Evolutionary conservation across 306 rosid genomes (phyloP), one percentile per base, ranked within the genome.

Genomic region (Notholithocarpus densiflorus): DNA sequence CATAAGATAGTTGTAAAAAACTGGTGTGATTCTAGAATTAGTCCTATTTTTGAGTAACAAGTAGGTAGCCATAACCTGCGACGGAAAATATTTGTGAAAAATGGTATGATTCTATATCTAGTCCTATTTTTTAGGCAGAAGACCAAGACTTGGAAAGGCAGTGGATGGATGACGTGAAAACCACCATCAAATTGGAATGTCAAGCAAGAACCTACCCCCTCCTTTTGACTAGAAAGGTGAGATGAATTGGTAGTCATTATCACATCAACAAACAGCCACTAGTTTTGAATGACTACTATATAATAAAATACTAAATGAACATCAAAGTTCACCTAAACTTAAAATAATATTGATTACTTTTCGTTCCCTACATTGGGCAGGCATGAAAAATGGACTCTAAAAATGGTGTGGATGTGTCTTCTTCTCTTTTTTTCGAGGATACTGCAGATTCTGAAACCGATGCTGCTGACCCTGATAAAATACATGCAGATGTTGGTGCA

Each of bases 391-490:
- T 88, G 89, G 75, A 71, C 60, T 56, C 75, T 68, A 68, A 43
- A 6, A 79, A 77, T 74, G 57, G 68, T 6, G 56, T 74, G 75
- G 88, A 87, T 79, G 56, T 79, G 26, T 81, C 90, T 59, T 74
- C 84, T 23, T 81, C 70, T 78, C 80, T 87, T 59, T 80, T 87
- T 32, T 69, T 83, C 19, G 90, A 89, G 56, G 81, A 83, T 13
- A 83, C 82, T 62, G 93, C 89, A 66, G 90, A 87, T 81, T 89
- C 92, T 79, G 89, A 89, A 68, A 87, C 82, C 56, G 87, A 86
- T 61, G 61, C 72, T 69, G 79, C 17, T 23, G 18, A 45, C 17
- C n/a, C 17, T 54, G 4, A 10, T 9, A 56, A 27, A 57, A 34
- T 15, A 11, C 14, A 66, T 66, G 71, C 14, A 18, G 71, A 8